phyloP scores from a whole-genome alignment of 2,329 filamentous ascomycete genomes.

The Alternaria incomplexa region DNA sequence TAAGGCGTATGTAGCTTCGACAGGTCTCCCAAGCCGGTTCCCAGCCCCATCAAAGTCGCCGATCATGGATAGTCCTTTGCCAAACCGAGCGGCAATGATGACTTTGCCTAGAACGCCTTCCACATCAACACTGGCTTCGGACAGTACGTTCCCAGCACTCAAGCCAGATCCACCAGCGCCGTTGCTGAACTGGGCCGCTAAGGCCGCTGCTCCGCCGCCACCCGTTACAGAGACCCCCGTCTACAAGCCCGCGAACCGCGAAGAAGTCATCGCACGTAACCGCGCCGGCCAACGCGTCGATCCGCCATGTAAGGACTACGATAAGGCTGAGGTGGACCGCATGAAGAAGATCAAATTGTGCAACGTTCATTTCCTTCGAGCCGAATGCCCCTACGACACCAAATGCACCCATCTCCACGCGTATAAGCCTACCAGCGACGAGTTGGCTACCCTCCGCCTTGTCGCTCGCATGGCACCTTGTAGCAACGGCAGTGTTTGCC shows the following conservation, averaged over 20 bases:
- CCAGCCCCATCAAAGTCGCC: constrained; percentile 26
- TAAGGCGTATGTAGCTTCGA: constrained; percentile 25
- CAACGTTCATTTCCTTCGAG: constrained; percentile 66
- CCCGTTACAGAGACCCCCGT: constrained; percentile 21
- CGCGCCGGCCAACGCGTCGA: constrained; percentile 66
- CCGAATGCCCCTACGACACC: constrained; percentile 62
- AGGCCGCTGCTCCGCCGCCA: constrained; percentile 44
- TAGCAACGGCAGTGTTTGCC: constrained; percentile 62
- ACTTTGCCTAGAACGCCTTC: constrained; percentile 36
- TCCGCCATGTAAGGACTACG: constrained; percentile 54
- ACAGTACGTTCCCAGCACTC: constrained; percentile 11
- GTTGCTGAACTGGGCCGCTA: constrained; percentile 39
- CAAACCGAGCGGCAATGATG: constrained; percentile 6
- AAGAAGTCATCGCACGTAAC: constrained; percentile 60
- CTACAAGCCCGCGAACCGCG: constrained; percentile 34
- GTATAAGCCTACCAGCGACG: constrained; percentile 60
- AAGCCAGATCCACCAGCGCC: constrained; percentile 7
- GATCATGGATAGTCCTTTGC: constrained; percentile 29
- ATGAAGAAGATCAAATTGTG: constrained; percentile 69
- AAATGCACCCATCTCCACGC: constrained; percentile 62
- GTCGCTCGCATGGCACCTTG: constrained; percentile 70
- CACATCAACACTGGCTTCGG: constrained; percentile 36
- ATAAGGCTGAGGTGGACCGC: constrained; percentile 63
- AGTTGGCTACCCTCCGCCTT: constrained; percentile 61
- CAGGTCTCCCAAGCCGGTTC: constrained; percentile 35